Evolutionary conservation across 495 filamentous ascomycete genomes (phyloP).

Genomic region (Talaromyces thailandensis): DNA sequence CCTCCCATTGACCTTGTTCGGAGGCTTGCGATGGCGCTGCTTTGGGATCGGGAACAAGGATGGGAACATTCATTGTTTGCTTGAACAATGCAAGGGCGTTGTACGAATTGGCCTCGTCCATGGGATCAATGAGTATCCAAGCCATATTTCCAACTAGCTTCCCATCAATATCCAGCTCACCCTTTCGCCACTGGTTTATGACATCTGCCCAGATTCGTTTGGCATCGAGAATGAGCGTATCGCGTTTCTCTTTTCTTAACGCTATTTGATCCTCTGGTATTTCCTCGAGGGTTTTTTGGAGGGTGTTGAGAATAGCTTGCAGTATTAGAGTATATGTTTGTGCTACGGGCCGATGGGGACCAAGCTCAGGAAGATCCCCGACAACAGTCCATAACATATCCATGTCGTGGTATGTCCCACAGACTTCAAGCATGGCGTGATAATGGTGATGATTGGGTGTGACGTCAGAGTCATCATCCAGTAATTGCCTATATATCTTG

Average conservation of each 20-base stretch:
- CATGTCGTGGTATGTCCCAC: constrained; percentile 57
- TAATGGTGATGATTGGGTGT: constrained; percentile 67
- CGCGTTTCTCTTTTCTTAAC: constrained; percentile 21
- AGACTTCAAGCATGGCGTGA: constrained; percentile 79
- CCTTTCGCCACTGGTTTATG: constrained; percentile 58
- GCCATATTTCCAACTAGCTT: constrained; percentile 69
- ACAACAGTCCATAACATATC: constrained; percentile 68
- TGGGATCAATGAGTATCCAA: constrained; percentile 52
- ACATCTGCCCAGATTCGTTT: constrained; percentile 76
- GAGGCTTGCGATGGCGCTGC: not conserved
- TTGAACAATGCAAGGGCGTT: constrained; percentile 63
- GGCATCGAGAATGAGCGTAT: constrained; percentile 43
- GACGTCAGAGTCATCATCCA: constrained; percentile 43
- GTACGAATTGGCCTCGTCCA: constrained; percentile 49
- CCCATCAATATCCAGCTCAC: constrained; percentile 61
- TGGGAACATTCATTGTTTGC: constrained; percentile 67
- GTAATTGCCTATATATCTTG: constrained; percentile 65
- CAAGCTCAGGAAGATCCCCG: constrained; percentile 51
- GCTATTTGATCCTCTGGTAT: constrained; percentile 24
- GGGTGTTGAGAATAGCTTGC: constrained; percentile 49
- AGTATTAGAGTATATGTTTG: constrained; percentile 75
- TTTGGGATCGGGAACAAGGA: constrained; percentile 19
- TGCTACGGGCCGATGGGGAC: constrained; percentile 51
- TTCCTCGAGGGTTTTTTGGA: constrained; percentile 15
- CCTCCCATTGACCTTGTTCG: constrained; percentile 1